A percentile compares a stretch with the other conserved stretches of the same genome.
Conservation (phyloP, 1,284 basidiomycete genomes). For the Leccinum fuscescens region DNA sequence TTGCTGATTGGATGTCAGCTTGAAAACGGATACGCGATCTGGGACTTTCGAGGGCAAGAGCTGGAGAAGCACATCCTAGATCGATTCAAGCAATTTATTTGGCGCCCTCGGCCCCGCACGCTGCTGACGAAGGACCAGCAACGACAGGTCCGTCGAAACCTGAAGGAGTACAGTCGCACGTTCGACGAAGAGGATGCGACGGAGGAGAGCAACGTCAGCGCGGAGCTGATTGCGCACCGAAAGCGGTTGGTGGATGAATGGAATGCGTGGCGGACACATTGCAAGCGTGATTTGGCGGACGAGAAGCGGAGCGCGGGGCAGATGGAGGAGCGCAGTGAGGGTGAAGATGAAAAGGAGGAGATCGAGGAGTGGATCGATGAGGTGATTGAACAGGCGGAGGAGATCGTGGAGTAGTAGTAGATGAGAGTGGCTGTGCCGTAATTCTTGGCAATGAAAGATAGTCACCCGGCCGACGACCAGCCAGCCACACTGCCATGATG, state of each 20-base stretch:
- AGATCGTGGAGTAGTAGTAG: constrained; percentile 43
- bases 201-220: constrained; percentile 91
- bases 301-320: constrained; percentile 40
- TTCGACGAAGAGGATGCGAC: constrained; percentile 98
- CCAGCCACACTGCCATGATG: constrained; percentile 18
- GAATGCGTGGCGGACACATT: constrained; percentile 88
- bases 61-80: constrained; percentile 87
- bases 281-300: constrained; percentile 59
- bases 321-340: constrained; percentile 37
- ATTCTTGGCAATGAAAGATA: not conserved
- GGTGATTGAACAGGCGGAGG: constrained; percentile 85
- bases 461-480: not conserved
- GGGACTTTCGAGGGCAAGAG: constrained; percentile 97
- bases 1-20: constrained; percentile 50
- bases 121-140: constrained; percentile 89
- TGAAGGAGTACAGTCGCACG: constrained; percentile 87
- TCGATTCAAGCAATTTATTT: constrained; percentile 98
- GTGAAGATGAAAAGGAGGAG: constrained; percentile 73
- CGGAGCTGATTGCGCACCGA: constrained; percentile 89
- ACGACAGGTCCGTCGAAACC: constrained; percentile 83
- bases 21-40: constrained; percentile 95
- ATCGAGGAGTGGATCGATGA: constrained; percentile 92
- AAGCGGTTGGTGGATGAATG: constrained; percentile 95
- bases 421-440: constrained; percentile 18
- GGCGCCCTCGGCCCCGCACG: constrained; percentile 92